Conservation (phyloP, 768 basidiomycete species). For the Boletus tylopilopsis region DNA sequence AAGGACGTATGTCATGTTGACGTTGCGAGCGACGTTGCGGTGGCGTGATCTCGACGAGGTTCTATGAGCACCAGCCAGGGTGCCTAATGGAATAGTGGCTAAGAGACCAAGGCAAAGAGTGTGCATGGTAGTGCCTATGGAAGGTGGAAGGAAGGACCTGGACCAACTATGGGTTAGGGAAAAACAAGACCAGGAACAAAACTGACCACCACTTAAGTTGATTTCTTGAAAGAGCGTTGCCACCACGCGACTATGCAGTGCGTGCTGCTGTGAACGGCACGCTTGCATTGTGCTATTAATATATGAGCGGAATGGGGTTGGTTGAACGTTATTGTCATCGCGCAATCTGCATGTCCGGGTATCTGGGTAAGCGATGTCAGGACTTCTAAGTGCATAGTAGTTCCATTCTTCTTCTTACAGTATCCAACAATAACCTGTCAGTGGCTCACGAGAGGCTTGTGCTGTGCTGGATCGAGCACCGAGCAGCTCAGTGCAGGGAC, state of each 20-base stretch:
- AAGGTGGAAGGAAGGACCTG: slow-evolving; percentile 7
- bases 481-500: no score
- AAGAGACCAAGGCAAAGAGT: slow-evolving; percentile 31
- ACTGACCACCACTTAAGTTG: slow-evolving; percentile 1
- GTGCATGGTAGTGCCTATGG: slow-evolving; percentile 27
- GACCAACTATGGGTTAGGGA: neutral
- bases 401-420: no score
- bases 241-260: slow-evolving; percentile 1
- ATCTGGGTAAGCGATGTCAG: no score
- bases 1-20: slow-evolving; percentile 33
- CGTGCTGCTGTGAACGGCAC: neutral
- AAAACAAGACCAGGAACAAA: neutral
- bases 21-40: slow-evolving; percentile 19
- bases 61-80: slow-evolving; percentile 36
- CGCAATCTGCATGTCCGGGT: no score
- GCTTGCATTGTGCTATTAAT: slow-evolving; percentile 20
- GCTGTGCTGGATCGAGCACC: no score
- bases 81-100: slow-evolving; percentile 30
- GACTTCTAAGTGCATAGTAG: no score
- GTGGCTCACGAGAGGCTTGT: no score
- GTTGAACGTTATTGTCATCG: neutral
- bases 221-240: neutral
- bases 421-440: no score
- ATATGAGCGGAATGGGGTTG: slow-evolving; percentile 3
- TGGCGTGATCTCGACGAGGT: slow-evolving; percentile 27